Evolutionary conservation across 805 yeast species (phyloP).

Genomic region (Nakazawaea ambrosiae): DNA sequence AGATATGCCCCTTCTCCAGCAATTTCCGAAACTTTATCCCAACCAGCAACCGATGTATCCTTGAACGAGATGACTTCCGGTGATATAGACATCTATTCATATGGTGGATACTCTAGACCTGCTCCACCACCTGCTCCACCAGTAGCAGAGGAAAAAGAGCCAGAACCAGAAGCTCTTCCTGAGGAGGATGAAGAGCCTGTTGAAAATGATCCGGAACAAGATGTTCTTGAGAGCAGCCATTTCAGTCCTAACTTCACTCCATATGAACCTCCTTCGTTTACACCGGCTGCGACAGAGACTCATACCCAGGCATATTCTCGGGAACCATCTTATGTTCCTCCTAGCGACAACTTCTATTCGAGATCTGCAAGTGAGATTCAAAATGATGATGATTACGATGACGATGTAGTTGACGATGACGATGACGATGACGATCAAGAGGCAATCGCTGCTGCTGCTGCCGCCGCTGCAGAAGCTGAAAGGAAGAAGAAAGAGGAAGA

Average conservation of each 20-base stretch:
- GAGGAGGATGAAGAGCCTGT: neutral
- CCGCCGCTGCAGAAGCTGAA: slow-evolving; percentile 12
- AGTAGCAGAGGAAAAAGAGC: neutral
- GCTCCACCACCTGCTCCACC: neutral
- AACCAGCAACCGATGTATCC: neutral
- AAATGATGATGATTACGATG: slow-evolving; percentile 36
- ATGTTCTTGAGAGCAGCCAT: neutral
- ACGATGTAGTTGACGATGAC: slow-evolving; percentile 36
- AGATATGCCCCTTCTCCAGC: slow-evolving; percentile 10
- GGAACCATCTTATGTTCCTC: neutral
- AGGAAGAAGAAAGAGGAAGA: slow-evolving; percentile 18
- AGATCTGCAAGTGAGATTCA: neutral
- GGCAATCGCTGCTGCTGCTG: slow-evolving; percentile 14
- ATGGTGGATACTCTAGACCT: slow-evolving; percentile 6
- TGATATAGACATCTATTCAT: slow-evolving; percentile 8
- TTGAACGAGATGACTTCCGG: neutral
- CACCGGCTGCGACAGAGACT: neutral
- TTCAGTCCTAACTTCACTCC: neutral
- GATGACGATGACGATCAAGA: slow-evolving; percentile 29
- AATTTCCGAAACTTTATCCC: neutral
- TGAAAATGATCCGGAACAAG: neutral
- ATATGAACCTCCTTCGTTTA: neutral
- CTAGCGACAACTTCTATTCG: neutral
- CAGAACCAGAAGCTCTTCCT: neutral
- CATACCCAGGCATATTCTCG: too few relatives aligned